phyloP scores from a whole-genome alignment of 1,284 basidiomycete genomes.

The Pseudozyma pruni region DNA sequence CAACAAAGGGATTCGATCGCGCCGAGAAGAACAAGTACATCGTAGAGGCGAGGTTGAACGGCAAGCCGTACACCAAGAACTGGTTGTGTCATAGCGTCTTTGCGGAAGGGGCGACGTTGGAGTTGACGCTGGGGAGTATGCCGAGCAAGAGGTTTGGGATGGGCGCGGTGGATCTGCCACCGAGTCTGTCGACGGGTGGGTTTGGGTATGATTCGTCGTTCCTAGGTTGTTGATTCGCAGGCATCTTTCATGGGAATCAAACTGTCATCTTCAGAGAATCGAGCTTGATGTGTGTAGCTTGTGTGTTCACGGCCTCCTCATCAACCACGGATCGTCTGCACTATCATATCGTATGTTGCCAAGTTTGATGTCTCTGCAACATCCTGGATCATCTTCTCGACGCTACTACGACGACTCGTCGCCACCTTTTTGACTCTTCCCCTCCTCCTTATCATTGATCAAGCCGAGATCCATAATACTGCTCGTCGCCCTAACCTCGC shows the following conservation, averaged over 20 bases:
- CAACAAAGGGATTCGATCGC: slow-evolving; percentile 25
- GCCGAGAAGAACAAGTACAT: slow-evolving; percentile 50
- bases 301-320: no score
- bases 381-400: no score
- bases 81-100: slow-evolving; percentile 45
- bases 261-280: no score
- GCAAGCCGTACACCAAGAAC: slow-evolving; percentile 28
- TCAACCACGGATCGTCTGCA: no score
- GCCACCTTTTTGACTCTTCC: neutral
- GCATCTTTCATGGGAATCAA: neutral
- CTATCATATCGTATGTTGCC: no score
- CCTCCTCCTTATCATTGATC: slow-evolving; percentile 30
- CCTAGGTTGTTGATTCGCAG: slow-evolving; percentile 31
- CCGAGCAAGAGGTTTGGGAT: slow-evolving; percentile 20
- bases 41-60: slow-evolving; percentile 21
- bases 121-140: slow-evolving; percentile 20
- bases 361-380: no score
- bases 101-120: slow-evolving; percentile 18
- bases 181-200: slow-evolving; percentile 37
- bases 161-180: slow-evolving; percentile 26
- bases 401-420: slow-evolving; percentile 4
- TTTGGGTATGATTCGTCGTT: slow-evolving; percentile 15
- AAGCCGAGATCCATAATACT: slow-evolving; percentile 54
- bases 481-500: slow-evolving; percentile 57
- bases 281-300: no score